phyloP scores from a whole-genome alignment of 2,329 filamentous ascomycete species.

The Cryphonectria parasitica region DNA sequence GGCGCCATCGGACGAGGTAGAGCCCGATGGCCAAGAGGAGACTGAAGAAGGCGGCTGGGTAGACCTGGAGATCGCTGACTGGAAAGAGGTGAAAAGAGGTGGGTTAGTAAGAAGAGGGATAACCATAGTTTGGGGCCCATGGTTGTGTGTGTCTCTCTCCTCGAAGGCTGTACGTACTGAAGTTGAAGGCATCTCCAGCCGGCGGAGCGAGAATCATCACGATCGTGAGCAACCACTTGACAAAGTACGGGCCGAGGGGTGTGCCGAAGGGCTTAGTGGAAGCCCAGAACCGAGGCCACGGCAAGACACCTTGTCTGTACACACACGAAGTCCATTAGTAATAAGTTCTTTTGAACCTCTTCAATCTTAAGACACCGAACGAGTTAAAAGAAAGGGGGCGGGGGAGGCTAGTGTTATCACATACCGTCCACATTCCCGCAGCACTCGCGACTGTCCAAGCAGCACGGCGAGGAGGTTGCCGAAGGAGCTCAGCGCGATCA shows the following conservation, averaged over 20 bases:
- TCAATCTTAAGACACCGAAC: no score
- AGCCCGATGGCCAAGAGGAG: conserved; percentile 61
- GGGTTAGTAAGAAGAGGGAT: no score
- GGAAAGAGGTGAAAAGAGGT: background rate
- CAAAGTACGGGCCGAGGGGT: conserved; percentile 59
- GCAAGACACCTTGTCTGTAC: conserved; percentile 58
- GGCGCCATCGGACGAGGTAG: conserved; percentile 58
- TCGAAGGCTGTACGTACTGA: conserved; percentile 43
- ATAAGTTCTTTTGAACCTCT: background rate
- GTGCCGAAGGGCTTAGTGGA: conserved; percentile 66
- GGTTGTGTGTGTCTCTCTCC: no score
- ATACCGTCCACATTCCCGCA: conserved; percentile 62
- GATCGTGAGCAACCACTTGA: conserved; percentile 60
- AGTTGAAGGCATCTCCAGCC: conserved; percentile 67
- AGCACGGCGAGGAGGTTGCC: conserved; percentile 61
- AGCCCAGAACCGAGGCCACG: conserved; percentile 62
- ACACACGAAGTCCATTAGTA: background rate
- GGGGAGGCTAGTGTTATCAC: background rate
- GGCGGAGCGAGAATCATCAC: conserved; percentile 65
- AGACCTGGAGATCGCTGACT: conserved; percentile 63
- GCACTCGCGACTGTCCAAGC: conserved; percentile 58
- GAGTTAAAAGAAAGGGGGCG: no score
- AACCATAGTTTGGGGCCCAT: no score
- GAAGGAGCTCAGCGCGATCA: conserved; percentile 61
- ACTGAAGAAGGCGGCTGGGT: conserved; percentile 62